Evolutionary conservation across 495 filamentous ascomycete genomes (phyloP).

Genomic region (Usnea hakonensis): DNA sequence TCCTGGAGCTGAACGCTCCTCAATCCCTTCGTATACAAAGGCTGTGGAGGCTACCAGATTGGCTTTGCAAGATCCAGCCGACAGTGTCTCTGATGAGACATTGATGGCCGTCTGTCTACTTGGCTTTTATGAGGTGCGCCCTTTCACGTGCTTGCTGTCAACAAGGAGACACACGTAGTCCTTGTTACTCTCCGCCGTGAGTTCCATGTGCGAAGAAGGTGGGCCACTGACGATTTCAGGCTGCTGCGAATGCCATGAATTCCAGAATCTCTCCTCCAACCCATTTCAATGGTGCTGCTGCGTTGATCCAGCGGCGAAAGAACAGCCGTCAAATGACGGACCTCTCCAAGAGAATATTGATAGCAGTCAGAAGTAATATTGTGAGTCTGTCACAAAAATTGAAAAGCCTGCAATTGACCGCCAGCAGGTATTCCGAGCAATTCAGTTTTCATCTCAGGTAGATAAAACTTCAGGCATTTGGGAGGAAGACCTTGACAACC

Average conservation of each 20-base stretch:
- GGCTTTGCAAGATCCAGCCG: slow-evolving; percentile 43
- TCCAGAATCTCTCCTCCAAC: slow-evolving; percentile 11
- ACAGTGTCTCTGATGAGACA: slow-evolving; percentile 46
- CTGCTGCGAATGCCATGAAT: slow-evolving; percentile 1
- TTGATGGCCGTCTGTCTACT: slow-evolving; percentile 47
- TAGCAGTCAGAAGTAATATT: slow-evolving; percentile 18
- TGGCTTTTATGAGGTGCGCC: slow-evolving; percentile 18
- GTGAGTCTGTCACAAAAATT: not conserved
- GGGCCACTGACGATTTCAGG: not conserved
- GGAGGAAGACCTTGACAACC: slow-evolving; percentile 10
- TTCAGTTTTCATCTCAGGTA: slow-evolving; percentile 7
- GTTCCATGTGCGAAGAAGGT: not conserved
- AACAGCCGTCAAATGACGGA: slow-evolving; percentile 9
- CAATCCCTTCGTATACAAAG: slow-evolving; percentile 28
- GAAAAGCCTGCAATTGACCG: not conserved
- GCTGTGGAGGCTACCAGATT: slow-evolving; percentile 48
- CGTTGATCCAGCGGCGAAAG: slow-evolving; percentile 18
- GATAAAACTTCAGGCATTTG: slow-evolving; percentile 10
- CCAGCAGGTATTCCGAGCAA: slow-evolving; percentile 10
- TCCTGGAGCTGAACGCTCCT: slow-evolving; percentile 1
- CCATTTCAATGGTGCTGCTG: slow-evolving; percentile 20
- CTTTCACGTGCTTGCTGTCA: not conserved
- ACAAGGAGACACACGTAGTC: not conserved
- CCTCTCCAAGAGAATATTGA: slow-evolving; percentile 11
- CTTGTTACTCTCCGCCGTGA: not conserved